phyloP scores from a whole-genome alignment of 352 stramenopile species.

The Globisporangium okanoganense region DNA sequence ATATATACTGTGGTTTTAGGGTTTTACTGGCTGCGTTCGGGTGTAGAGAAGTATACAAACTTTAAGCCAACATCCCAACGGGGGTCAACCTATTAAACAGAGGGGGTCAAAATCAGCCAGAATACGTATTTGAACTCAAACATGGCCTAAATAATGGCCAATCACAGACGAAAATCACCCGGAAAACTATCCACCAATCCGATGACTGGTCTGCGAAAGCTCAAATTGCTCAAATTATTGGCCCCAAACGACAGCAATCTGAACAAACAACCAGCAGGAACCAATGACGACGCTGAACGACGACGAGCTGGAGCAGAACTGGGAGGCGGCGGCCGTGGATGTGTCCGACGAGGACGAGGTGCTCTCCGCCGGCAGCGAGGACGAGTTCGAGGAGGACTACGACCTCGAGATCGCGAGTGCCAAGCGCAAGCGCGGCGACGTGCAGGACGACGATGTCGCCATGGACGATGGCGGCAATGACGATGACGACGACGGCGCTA shows the following conservation, averaged over 20 bases:
- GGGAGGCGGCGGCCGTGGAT: conserved; percentile 34
- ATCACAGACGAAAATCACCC: no score
- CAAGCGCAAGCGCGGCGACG: conserved; percentile 41
- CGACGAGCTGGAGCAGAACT: conserved; percentile 69
- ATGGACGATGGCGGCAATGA: conserved; percentile 6
- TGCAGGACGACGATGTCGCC: conserved; percentile 23
- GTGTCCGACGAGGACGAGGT: conserved; percentile 43
- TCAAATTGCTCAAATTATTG: background rate
- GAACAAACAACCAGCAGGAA: background rate
- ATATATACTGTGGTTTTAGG: no score
- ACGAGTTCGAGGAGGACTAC: conserved; percentile 77
- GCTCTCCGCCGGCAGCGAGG: conserved; percentile 68
- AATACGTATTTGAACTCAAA: no score
- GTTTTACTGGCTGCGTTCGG: no score
- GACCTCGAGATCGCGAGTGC: conserved; percentile 42
- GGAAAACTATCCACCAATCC: background rate
- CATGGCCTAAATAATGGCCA: no score
- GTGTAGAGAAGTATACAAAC: no score
- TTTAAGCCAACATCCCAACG: no score
- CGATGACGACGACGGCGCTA: conserved; percentile 7
- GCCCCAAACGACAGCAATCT: background rate
- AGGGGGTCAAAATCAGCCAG: no score
- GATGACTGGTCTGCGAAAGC: background rate
- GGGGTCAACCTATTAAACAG: no score
- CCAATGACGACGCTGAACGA: conserved; percentile 35